Conservation (phyloP, 768 basidiomycete species). For the Austroboletus eburneus region DNA sequence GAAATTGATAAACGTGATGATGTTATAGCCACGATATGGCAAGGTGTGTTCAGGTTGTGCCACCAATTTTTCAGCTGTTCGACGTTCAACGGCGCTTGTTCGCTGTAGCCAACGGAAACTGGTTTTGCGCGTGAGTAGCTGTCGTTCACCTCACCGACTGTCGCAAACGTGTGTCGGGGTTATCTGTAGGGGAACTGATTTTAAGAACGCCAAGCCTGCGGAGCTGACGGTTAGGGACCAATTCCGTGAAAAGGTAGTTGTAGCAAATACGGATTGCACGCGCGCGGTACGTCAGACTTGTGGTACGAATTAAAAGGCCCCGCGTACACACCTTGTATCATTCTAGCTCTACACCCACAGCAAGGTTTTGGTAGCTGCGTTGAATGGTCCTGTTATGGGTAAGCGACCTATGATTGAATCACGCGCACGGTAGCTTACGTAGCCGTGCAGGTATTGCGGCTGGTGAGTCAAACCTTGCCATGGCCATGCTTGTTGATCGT, state of each 20-base stretch:
- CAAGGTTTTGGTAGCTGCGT: slow-evolving; percentile 65
- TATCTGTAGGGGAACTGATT: slow-evolving; percentile 57
- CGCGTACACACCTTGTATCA: background rate
- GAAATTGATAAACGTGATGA: slow-evolving; percentile 57
- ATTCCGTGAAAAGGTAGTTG: slow-evolving; percentile 43
- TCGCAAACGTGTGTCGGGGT: too few relatives aligned
- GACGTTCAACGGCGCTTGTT: background rate
- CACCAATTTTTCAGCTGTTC: background rate
- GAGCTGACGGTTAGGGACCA: slow-evolving; percentile 39
- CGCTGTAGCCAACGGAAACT: slow-evolving; percentile 53
- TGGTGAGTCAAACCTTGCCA: slow-evolving; percentile 32
- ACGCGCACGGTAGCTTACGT: slow-evolving; percentile 1
- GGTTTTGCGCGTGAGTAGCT: slow-evolving; percentile 66
- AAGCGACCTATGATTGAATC: background rate
- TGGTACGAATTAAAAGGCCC: too few relatives aligned
- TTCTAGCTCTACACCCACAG: slow-evolving; percentile 60
- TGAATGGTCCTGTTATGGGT: slow-evolving; percentile 80
- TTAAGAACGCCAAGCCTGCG: slow-evolving; percentile 29
- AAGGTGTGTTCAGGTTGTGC: slow-evolving; percentile 38
- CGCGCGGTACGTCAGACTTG: slow-evolving; percentile 48
- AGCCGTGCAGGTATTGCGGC: slow-evolving; percentile 54
- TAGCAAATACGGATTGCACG: slow-evolving; percentile 55
- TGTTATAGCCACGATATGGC: slow-evolving; percentile 64
- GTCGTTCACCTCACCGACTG: background rate
- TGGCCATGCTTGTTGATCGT: background rate